Base-by-base conservation (phyloP, 805 yeast species). In the Komagataella phaffii region DNA sequence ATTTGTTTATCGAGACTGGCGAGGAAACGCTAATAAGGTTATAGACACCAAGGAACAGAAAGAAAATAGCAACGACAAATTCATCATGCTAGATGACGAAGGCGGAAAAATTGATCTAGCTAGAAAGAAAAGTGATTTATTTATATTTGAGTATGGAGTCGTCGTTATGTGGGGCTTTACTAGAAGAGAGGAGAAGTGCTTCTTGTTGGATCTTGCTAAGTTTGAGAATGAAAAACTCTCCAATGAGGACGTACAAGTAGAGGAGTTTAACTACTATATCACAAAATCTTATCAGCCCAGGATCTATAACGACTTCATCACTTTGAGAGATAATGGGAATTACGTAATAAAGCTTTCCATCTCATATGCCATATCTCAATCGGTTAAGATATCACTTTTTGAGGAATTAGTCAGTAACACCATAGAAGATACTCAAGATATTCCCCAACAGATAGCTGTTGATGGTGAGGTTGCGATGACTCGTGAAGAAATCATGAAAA, bases 371-470 rank as follows among this genome's bases (percentile, higher is more conserved):
- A 79, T 93, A 40, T 90, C 98, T 1, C 99, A 93, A 66, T 84
- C 95, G 30, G 98, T 88, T 44, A 93, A 93, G 67, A 91, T 93
- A 23, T 90, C 98, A 4, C 70, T 93, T 30, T 93, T 93, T 67
- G 99, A 93, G 66, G 98, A 91, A 64, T 75, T 93, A 58, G 96
- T 93, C 10, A 96, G 91, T 67, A 90, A 90, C 64, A 93, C 99
- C 2, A 93, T 93, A 61, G 96, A 89, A 64, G 97, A 89, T 63
- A 93, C 98, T 1, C 96, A 91, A 63, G 96, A 90, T 60, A 89
- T 93, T 50, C 99, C 99, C 2, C 95, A 88, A 61, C 96, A 90
- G 65, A 88, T 93, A 62, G 97, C 99, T 1, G 80, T 81, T 43
- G 83, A 93, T 8, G 99, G 99, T 61, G 90, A 90, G 64, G 96